Base-by-base conservation (phyloP, 768 basidiomycete species). In the Collybiopsis luxurians region DNA sequence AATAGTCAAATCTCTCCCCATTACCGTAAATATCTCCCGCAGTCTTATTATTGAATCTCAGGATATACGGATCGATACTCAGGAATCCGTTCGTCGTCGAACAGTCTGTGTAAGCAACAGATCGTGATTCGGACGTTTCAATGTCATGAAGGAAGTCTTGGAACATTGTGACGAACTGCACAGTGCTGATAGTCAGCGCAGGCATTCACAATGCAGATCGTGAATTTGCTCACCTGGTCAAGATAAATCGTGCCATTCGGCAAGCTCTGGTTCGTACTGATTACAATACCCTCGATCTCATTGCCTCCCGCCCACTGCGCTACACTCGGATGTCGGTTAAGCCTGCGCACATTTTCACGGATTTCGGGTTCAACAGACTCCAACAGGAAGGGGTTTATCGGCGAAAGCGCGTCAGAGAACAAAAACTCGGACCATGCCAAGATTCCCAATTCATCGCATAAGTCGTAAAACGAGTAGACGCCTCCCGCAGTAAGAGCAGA, bases 281-380 rank as follows among this genome's bases (percentile, higher is more conserved):
- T 70, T 11, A 78, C 79, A 42, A 83, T 83, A 0, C 77, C 80
- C 61, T 84, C 82, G 46, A 83, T 82, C 64, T 83, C 81, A 65
- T 85, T 84, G 19, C 82, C 82, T 10, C 80, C 82, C 11, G 83
- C 82, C 82, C 83, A 84, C 53, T 83, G 82, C 2, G 68, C 79
- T 60, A 77, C 79, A 65, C 81, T 84, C 3, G 83, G 81, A 55
- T 85, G 82, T 26, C 72, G 70, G 59, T 83, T 84, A 19, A 83
- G 63, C 23, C 83, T 69, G 21, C 82, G 71, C 1, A 83, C 79
- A 56, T 84, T 84, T 66, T 84, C 80, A 19, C 79, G 71, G 13
- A 84, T 79, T 62, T 85, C 83, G 1, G 79, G 77, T 44, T 80
- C 79, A 51, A 84, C 64, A 2, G 77, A 74, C 53, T 76, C 76